Evolutionary conservation across 257 asterid species (phyloP), one percentile per base, ranked within the genome.

Genomic region (Nicotiana tomentosiformis): DNA sequence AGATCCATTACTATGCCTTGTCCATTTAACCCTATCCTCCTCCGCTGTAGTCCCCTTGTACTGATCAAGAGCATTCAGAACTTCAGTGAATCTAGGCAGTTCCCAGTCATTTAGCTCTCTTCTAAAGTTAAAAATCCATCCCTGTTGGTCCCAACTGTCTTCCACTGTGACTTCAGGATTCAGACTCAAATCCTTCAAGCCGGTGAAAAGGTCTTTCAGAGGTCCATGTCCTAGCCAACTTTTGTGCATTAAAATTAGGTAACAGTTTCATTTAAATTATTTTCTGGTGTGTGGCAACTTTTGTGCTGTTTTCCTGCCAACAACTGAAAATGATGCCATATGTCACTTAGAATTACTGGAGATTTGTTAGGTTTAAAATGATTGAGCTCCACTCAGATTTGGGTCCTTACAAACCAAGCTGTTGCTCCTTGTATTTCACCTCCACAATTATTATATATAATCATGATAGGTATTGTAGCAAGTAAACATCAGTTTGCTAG

Each of bases 321-420:
- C 62, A 74, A 49, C 80, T 74, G 62, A 74, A 72, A 74, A 26
- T 51, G 62, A 51, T 74, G 64, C 43, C 80, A 49, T 51, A 26
- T 15, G 61, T 51, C 80, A 74, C 80, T 51, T 76, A 51, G 62
- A 49, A 51, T 32, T 76, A 49, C 43, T 43, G 10, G 16, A 76
- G 64, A 76, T 51, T 49, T 16, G 29, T 29, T 29, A 29, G 43
- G 29, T 51, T 51, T 76, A 29, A 51, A 76, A 32, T 76, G 80
- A 76, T 35, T 14, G 20, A 29, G 53, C 29, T 51, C 15, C 65
- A 51, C 29, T 76, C 29, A 76, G 55, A 53, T 29, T 53, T 76
- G 80, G 53, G 65, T 49, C 80, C 17, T 51, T 76, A n/a, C 64
- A 29, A 76, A 26, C 26, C 80, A 30, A 26, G 67, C 9, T 51